These are phyloP conservation scores for Diaporthe vexans DNA, from an alignment of 2,329 filamentous ascomycete genomes.

Conservation along the genomic window DNA sequence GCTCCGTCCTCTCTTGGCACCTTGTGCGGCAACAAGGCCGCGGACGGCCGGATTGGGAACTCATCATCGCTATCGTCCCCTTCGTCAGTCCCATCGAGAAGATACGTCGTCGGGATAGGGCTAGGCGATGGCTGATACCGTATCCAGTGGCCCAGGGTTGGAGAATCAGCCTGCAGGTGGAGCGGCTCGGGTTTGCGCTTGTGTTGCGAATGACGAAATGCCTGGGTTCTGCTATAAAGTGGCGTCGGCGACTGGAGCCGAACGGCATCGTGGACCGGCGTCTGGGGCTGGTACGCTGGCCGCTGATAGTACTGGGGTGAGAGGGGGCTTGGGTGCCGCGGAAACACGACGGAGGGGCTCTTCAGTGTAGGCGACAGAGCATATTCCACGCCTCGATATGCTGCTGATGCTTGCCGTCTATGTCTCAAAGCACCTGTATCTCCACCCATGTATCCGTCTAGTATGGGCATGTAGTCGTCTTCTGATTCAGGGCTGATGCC, in stretches of 20 bases:
- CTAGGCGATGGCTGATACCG: neutral
- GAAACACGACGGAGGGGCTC: conserved; percentile 10
- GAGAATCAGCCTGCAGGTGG: conserved; percentile 8
- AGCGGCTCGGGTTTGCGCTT: conserved; percentile 19
- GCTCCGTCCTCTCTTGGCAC: neutral
- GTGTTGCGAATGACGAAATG: neutral
- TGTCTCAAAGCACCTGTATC: neutral
- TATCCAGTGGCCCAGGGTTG: neutral
- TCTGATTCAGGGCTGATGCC: neutral
- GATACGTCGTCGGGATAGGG: neutral
- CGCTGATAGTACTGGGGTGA: conserved; percentile 18
- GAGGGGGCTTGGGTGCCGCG: conserved; percentile 1
- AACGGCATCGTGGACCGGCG: neutral
- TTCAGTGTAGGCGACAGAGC: conserved; percentile 11
- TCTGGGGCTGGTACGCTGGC: neutral
- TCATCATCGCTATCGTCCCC: conserved; percentile 5
- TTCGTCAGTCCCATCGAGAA: neutral
- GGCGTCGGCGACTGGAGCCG: conserved; percentile 1
- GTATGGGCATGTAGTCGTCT: conserved; percentile 13
- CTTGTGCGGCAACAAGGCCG: conserved; percentile 15
- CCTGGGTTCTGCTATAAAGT: conserved; percentile 6
- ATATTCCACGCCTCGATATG: conserved; percentile 25
- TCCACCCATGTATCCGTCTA: conserved; percentile 18
- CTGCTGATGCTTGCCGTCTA: conserved; percentile 13
- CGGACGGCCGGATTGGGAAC: conserved; percentile 16